Evolutionary conservation across 805 yeast species (phyloP), one percentile per base, ranked within the genome.

Genomic region (Ogataea allantospora): DNA sequence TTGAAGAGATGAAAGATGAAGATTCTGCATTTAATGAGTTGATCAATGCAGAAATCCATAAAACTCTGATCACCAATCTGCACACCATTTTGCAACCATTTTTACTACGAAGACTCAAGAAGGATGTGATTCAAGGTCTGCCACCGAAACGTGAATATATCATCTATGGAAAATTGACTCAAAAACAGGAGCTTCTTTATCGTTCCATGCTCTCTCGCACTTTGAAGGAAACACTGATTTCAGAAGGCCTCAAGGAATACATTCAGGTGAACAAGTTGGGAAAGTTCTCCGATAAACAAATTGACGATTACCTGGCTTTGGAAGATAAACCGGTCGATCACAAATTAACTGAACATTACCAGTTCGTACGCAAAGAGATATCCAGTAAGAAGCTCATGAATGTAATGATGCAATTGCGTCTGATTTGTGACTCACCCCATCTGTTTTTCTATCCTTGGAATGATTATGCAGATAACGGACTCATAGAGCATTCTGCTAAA

Each of bases 111-210:
- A 70, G 99, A 41, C 64, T 91, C 57, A 91, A 91, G 56, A 74
- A 70, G 37, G 82, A 78, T 39, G 96, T 86, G 1, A 67, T 84
- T 12, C 70, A 68, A 19, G 71, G 72, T 27, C 66, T 93, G 38
- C 98, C 97, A 1, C 84, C 91, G 1, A 93, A 93, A 60, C 78
- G 93, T 44, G 99, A 91, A 60, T 91, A 88, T 53, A 74, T 87
- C 28, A 68, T 91, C 2, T 88, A 85, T 58, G 76, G 87, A 5
- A 76, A 82, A 3, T 59, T 91, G 40, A 74, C 91, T 0, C 58
- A 67, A 0, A 53, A 68, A 26, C 99, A 91, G 62, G 71, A 70
- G 20, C 65, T 68, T n/a, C 63, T 88, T 12, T 54, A 54, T 29
- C 49, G 51, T 55, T 58, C 53, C 27, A 77, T 80, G 0, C 58